These are phyloP conservation scores for Blastobotrys buckinghamii DNA, from an alignment of 1,139 yeast genomes.

Conservation along the genomic window DNA sequence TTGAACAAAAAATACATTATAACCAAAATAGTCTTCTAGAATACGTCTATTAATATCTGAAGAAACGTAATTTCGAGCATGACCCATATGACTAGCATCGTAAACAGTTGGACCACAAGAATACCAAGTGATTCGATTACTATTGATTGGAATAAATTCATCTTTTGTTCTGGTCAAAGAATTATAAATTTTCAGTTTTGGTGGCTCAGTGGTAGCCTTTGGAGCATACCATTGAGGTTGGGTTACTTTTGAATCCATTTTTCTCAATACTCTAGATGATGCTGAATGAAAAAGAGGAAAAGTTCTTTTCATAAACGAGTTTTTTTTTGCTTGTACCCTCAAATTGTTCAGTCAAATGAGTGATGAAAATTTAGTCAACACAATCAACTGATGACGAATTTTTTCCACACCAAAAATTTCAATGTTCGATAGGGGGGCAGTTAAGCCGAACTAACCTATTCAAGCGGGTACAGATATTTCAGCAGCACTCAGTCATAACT, in stretches of 20 bases:
- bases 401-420: too few relatives aligned
- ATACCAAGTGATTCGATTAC: conserved; percentile 80
- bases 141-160: conserved; percentile 58
- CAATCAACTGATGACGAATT: too few relatives aligned
- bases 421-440: too few relatives aligned
- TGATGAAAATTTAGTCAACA: too few relatives aligned
- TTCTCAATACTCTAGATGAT: background rate
- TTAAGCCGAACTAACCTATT: too few relatives aligned
- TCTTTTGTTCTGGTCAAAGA: conserved; percentile 78
- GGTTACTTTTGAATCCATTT: conserved; percentile 13
- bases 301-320: conserved; percentile 1
- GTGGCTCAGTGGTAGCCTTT: conserved; percentile 4
- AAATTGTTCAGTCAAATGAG: too few relatives aligned
- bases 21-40: conserved; percentile 84
- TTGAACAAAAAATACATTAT: conserved; percentile 80
- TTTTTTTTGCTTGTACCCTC: background rate
- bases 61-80: conserved; percentile 93
- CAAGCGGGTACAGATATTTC: too few relatives aligned
- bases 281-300: conserved; percentile 3
- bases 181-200: conserved; percentile 55
- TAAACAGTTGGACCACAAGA: conserved; percentile 99
- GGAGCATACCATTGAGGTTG: conserved; percentile 26
- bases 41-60: conserved; percentile 89
- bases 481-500: too few relatives aligned
- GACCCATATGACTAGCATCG: conserved; percentile 98